Conservation (phyloP, 495 filamentous ascomycete species). For the Talaromyces stipitatus region DNA sequence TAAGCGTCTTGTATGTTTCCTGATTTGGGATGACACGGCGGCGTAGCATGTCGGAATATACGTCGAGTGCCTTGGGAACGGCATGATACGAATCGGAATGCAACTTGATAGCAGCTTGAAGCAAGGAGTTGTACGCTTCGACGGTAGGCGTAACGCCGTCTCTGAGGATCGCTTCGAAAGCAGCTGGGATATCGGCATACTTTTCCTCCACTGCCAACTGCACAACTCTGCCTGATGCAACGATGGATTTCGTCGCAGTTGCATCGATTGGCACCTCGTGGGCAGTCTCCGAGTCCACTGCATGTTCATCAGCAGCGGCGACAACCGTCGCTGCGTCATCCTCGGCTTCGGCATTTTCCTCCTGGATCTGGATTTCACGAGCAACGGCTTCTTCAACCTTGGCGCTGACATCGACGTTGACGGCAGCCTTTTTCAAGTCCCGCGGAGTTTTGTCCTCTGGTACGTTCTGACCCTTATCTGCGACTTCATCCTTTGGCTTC, state of each 20-base stretch:
- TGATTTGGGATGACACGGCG: slow-evolving; percentile 74
- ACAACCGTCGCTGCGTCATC: slow-evolving; percentile 24
- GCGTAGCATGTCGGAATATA: slow-evolving; percentile 93
- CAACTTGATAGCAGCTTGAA: slow-evolving; percentile 73
- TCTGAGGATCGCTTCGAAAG: slow-evolving; percentile 79
- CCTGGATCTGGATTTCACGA: slow-evolving; percentile 49
- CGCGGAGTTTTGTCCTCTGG: slow-evolving; percentile 16
- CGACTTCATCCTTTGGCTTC: slow-evolving; percentile 54
- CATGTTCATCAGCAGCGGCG: slow-evolving; percentile 22
- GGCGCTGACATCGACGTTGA: slow-evolving; percentile 46
- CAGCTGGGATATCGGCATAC: slow-evolving; percentile 78
- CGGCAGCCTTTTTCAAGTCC: slow-evolving; percentile 52
- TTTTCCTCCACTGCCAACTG: slow-evolving; percentile 58
- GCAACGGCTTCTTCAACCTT: slow-evolving; percentile 59
- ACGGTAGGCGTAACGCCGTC: slow-evolving; percentile 72
- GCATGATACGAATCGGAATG: slow-evolving; percentile 63
- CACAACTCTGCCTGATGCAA: slow-evolving; percentile 66
- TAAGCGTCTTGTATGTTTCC: slow-evolving; percentile 77
- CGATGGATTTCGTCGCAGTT: slow-evolving; percentile 47
- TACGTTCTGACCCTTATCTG: slow-evolving; percentile 34
- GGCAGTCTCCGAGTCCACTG: slow-evolving; percentile 21
- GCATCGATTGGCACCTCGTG: slow-evolving; percentile 16
- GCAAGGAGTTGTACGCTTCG: slow-evolving; percentile 80
- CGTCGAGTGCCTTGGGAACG: slow-evolving; percentile 82
- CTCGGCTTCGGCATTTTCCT: slow-evolving; percentile 37